These are phyloP conservation scores for Melastoma candidum DNA, from an alignment of 441 rosid species.

Conservation along the genomic window DNA sequence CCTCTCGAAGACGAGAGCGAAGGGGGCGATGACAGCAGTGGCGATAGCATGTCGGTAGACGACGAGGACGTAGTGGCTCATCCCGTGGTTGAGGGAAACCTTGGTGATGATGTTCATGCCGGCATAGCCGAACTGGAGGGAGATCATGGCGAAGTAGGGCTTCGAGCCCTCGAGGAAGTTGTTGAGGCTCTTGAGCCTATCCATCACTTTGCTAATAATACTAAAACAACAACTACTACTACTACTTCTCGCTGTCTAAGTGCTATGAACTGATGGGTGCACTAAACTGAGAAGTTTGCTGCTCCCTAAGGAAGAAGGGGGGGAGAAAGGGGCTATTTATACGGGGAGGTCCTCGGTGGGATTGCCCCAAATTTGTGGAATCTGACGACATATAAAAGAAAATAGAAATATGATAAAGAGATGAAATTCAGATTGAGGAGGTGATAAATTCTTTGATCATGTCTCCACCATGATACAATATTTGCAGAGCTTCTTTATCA, in stretches of 20 bases:
- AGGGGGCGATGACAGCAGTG: conserved; percentile 16
- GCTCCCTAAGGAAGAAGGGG: conserved; percentile 11
- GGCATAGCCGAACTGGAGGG: conserved; percentile 16
- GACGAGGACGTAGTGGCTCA: conserved; percentile 19
- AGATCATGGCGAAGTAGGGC: conserved; percentile 21
- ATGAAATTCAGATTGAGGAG: neutral
- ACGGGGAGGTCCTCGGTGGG: neutral
- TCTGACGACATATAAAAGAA: conserved; percentile 4
- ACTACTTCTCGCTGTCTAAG: neutral
- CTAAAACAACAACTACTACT: too few species aligned
- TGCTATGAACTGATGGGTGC: too few species aligned
- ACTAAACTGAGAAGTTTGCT: neutral
- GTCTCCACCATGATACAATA: neutral
- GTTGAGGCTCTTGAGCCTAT: conserved; percentile 7
- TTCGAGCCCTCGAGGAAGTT: conserved; percentile 15
- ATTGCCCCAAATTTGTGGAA: conserved; percentile 4
- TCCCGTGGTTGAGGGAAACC: conserved; percentile 16
- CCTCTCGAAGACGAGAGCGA: conserved; percentile 14
- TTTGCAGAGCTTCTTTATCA: too few species aligned
- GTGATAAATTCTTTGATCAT: conserved; percentile 3
- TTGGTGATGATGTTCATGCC: conserved; percentile 19
- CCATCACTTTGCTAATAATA: neutral
- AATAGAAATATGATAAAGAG: neutral
- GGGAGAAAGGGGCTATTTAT: conserved; percentile 6
- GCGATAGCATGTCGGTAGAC: conserved; percentile 17